These are phyloP conservation scores for Taiwanofungus camphoratus DNA, from an alignment of 1,284 basidiomycete species.

Conservation along the genomic window DNA sequence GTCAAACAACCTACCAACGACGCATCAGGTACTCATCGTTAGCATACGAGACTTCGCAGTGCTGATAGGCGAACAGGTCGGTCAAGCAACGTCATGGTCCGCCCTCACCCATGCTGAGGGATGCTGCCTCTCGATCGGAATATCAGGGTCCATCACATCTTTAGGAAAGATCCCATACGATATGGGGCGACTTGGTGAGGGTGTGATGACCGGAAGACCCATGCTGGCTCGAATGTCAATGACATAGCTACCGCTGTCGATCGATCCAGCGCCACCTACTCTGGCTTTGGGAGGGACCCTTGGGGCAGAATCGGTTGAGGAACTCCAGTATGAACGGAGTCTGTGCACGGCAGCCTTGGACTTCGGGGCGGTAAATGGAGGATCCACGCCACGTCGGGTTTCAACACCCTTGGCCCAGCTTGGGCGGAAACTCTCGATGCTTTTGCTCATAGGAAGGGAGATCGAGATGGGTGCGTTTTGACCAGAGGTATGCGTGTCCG, in stretches of 20 bases:
- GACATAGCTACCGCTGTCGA: background rate
- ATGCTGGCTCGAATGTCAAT: background rate
- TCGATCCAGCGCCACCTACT: background rate
- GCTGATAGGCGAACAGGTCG: too few relatives aligned
- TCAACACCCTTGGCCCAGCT: constrained; percentile 40
- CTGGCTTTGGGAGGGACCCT: constrained; percentile 12
- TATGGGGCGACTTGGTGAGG: constrained; percentile 12
- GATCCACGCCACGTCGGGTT: constrained; percentile 49
- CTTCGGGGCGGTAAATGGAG: constrained; percentile 27
- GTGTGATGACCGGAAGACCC: constrained; percentile 11
- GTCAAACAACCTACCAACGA: too few relatives aligned
- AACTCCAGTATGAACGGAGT: constrained; percentile 22
- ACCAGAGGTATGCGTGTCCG: too few relatives aligned
- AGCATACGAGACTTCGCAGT: too few relatives aligned
- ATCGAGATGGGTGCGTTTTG: too few relatives aligned
- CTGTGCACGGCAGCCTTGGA: constrained; percentile 15
- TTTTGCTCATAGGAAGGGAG: constrained; percentile 15
- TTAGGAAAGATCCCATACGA: constrained; percentile 35
- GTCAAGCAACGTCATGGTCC: too few relatives aligned
- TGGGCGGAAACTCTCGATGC: constrained; percentile 28
- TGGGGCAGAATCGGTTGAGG: constrained; percentile 10
- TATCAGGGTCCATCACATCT: constrained; percentile 41
- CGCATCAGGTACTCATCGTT: too few relatives aligned
- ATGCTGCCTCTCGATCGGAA: constrained; percentile 47
- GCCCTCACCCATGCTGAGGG: constrained; percentile 55